Evolutionary conservation across 495 filamentous ascomycete genomes (phyloP).

Genomic region (Symbiotaphrina buchneri): DNA sequence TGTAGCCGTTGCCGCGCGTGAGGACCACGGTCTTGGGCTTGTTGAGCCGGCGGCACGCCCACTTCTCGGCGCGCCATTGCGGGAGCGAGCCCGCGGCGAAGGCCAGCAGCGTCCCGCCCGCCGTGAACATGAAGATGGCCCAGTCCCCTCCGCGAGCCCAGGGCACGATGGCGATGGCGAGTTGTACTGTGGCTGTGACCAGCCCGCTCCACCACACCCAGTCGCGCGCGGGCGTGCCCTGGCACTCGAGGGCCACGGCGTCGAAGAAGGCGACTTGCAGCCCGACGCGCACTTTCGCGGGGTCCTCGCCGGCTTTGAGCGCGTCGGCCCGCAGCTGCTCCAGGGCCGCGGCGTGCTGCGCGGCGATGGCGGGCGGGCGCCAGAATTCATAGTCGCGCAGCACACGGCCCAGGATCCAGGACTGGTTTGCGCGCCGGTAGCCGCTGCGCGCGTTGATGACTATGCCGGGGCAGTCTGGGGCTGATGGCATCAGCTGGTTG

Average conservation of each 20-base stretch:
- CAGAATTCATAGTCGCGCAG: slow-evolving; percentile 23
- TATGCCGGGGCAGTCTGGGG: slow-evolving; percentile 11
- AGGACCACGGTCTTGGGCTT: neutral
- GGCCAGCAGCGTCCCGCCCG: neutral
- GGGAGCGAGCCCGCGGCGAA: slow-evolving; percentile 2
- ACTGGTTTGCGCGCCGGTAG: slow-evolving; percentile 18
- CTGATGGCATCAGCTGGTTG: slow-evolving; percentile 17
- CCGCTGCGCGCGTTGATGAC: slow-evolving; percentile 22
- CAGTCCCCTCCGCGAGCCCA: neutral
- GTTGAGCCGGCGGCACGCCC: neutral
- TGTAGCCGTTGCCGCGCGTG: slow-evolving; percentile 1
- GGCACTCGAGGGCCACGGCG: too few relatives aligned
- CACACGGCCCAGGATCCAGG: slow-evolving; percentile 26
- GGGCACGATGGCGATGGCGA: neutral
- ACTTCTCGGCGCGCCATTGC: slow-evolving; percentile 3
- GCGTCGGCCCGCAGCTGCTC: too few relatives aligned
- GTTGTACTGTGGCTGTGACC: neutral
- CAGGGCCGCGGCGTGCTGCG: too few relatives aligned
- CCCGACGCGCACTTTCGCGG: too few relatives aligned
- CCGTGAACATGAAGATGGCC: slow-evolving; percentile 2
- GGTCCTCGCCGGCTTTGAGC: too few relatives aligned
- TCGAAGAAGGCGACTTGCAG: too few relatives aligned
- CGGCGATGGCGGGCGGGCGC: too few relatives aligned
- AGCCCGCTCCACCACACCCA: slow-evolving; percentile 2
- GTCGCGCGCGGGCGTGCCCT: too few relatives aligned